Evolutionary conservation across 495 filamentous ascomycete genomes (phyloP).

Genomic region (Hyaloscypha finlandica): DNA sequence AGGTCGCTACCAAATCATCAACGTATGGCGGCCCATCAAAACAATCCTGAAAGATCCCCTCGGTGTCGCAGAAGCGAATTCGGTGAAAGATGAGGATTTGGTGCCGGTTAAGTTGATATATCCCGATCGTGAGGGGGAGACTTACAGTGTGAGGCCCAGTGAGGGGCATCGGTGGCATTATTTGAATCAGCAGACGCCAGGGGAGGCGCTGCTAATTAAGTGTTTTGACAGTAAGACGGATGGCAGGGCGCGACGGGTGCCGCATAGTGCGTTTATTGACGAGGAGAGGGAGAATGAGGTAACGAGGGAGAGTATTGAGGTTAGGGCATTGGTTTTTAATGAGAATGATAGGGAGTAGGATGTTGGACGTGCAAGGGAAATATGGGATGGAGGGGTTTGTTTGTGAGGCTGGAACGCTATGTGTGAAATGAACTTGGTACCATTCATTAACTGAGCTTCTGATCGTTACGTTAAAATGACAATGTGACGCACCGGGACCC

Average conservation of each 20-base stretch:
- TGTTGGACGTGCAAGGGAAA: too few species aligned
- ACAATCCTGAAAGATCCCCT: constrained; percentile 57
- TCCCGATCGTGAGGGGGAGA: constrained; percentile 50
- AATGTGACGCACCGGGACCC: too few species aligned
- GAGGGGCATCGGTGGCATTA: constrained; percentile 52
- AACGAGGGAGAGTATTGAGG: constrained; percentile 58
- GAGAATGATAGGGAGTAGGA: constrained; percentile 37
- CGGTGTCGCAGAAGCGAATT: constrained; percentile 50
- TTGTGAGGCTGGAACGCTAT: too few species aligned
- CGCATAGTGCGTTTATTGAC: constrained; percentile 58
- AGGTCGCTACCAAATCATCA: constrained; percentile 64
- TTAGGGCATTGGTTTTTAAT: constrained; percentile 44
- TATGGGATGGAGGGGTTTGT: too few species aligned
- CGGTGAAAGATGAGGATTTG: constrained; percentile 48
- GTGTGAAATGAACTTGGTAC: too few species aligned
- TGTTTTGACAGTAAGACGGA: constrained; percentile 62
- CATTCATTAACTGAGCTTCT: too few species aligned
- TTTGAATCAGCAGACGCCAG: constrained; percentile 50
- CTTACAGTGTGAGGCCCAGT: constrained; percentile 42
- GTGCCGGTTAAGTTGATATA: constrained; percentile 51
- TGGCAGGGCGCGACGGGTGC: constrained; percentile 41
- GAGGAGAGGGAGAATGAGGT: constrained; percentile 44
- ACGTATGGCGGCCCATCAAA: constrained; percentile 67
- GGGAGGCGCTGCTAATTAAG: constrained; percentile 60
- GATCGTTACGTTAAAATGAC: too few species aligned